phyloP scores from a whole-genome alignment of 331 rosid genomes.

The Pyracantha coccinea region DNA sequence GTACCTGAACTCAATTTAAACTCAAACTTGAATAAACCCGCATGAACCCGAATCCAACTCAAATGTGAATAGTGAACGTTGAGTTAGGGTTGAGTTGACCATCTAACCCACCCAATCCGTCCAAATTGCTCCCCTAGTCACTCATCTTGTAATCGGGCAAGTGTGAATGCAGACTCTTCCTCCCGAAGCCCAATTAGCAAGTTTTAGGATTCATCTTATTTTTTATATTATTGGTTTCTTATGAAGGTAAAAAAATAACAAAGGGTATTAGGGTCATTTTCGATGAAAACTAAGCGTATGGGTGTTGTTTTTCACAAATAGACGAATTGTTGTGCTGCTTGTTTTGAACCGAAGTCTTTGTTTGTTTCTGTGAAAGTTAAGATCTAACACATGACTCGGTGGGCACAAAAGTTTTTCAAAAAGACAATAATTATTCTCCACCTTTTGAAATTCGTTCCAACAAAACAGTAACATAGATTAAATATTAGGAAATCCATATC shows the following conservation, averaged over 20 bases:
- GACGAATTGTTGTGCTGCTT: neutral
- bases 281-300: neutral
- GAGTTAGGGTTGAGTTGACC: too few relatives aligned
- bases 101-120: too few relatives aligned
- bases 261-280: neutral
- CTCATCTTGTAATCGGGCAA: too few relatives aligned
- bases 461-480: neutral
- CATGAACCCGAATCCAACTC: too few relatives aligned
- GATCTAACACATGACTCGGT: conserved; percentile 14
- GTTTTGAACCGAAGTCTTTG: conserved; percentile 9
- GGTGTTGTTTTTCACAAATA: neutral
- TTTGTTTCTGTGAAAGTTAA: conserved; percentile 19
- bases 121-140: too few relatives aligned
- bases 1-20: too few relatives aligned
- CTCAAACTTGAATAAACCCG: too few relatives aligned
- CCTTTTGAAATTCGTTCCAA: neutral
- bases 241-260: neutral
- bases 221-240: too few relatives aligned
- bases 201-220: too few relatives aligned
- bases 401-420: conserved; percentile 4
- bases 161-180: too few relatives aligned
- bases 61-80: too few relatives aligned
- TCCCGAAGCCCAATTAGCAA: too few relatives aligned
- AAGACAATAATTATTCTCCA: neutral
- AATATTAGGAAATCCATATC: neutral